A percentile compares a stretch with the other conserved stretches of the same genome.
phyloP scores from a whole-genome alignment of 1,284 basidiomycete species.

The Moniliella sp. region DNA sequence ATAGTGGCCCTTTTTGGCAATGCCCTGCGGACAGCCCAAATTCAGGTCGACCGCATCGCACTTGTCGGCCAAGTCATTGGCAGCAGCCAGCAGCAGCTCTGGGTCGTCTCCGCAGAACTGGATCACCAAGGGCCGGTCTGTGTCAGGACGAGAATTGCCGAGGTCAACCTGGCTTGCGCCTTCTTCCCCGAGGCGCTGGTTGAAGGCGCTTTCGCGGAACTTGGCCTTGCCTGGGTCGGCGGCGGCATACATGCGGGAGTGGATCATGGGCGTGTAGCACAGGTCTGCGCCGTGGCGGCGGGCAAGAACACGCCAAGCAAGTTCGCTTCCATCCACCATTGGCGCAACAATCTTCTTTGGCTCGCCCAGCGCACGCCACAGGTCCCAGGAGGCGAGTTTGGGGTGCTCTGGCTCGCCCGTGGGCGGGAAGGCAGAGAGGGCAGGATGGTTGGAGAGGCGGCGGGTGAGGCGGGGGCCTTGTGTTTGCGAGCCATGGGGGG shows the following conservation, averaged over 20 bases:
- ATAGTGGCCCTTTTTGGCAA: slow-evolving; percentile 46
- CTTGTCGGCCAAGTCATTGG: slow-evolving; percentile 40
- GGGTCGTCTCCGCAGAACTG: slow-evolving; percentile 52
- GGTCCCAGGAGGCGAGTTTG: too few relatives aligned
- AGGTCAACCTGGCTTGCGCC: slow-evolving; percentile 5
- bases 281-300: background rate
- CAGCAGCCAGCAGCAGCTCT: slow-evolving; percentile 43
- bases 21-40: slow-evolving; percentile 51
- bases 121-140: slow-evolving; percentile 51
- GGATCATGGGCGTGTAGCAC: background rate
- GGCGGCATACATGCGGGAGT: background rate
- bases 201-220: slow-evolving; percentile 13
- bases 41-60: slow-evolving; percentile 44
- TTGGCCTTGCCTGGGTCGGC: slow-evolving; percentile 8
- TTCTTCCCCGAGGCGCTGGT: slow-evolving; percentile 12
- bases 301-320: background rate
- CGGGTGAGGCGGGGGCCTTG: too few relatives aligned
- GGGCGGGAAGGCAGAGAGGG: too few relatives aligned
- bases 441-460: too few relatives aligned
- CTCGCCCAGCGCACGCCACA: too few relatives aligned
- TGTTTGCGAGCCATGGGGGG: too few relatives aligned
- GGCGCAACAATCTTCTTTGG: background rate
- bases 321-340: background rate
- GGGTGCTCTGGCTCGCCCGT: too few relatives aligned
- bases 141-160: slow-evolving; percentile 43